phyloP scores from a whole-genome alignment of 164 flowering plant species.

The Tinospora cordifolia region DNA sequence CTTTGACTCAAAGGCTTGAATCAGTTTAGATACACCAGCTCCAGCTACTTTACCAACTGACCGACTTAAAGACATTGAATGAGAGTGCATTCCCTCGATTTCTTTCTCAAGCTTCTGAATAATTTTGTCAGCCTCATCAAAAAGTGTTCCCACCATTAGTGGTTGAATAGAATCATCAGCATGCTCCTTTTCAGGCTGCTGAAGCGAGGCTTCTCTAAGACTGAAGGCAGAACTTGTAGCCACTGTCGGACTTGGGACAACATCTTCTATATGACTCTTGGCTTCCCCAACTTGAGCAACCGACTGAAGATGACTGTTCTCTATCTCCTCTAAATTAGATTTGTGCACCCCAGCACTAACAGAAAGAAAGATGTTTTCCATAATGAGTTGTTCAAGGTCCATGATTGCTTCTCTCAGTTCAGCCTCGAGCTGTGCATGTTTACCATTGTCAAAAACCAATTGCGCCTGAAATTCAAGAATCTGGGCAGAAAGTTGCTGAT shows the following conservation, averaged over 20 bases:
- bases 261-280: constrained; percentile 16
- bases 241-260: constrained; percentile 7
- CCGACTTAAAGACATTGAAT: constrained; percentile 34
- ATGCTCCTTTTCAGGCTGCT: constrained; percentile 22
- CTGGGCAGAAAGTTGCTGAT: constrained; percentile 38
- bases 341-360: constrained; percentile 37
- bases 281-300: constrained; percentile 18
- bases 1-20: constrained; percentile 84
- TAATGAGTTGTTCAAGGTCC: constrained; percentile 39
- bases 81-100: constrained; percentile 47
- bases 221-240: constrained; percentile 18
- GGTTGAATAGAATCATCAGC: constrained; percentile 35
- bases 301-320: constrained; percentile 16
- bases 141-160: constrained; percentile 27
- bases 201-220: constrained; percentile 13
- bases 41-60: constrained; percentile 33
- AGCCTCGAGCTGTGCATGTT: constrained; percentile 28
- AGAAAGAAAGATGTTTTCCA: constrained; percentile 44
- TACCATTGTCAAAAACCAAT: constrained; percentile 26
- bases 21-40: constrained; percentile 61
- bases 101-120: constrained; percentile 61
- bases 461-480: constrained; percentile 33
- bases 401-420: constrained; percentile 39
- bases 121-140: constrained; percentile 46
- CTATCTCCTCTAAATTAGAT: constrained; percentile 32